Evolutionary conservation across 1,284 basidiomycete species (phyloP), one percentile per base, ranked within the genome.

Genomic region (Microbotryum intermedium): DNA sequence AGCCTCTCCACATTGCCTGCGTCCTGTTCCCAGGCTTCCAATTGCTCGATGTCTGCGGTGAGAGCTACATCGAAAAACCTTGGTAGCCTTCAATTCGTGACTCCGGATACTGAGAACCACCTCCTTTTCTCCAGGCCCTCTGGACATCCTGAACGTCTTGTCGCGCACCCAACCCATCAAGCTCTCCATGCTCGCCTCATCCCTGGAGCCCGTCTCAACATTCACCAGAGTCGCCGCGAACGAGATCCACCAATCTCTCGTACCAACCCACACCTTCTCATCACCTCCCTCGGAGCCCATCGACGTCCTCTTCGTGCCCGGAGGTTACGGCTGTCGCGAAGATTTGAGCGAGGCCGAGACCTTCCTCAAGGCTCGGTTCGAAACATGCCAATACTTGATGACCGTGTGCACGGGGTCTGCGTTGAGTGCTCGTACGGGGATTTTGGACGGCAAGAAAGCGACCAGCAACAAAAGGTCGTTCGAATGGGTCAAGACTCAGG

Each of bases 381-480:
- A 50, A 7, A 50, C 39, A 10, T 25, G 39, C 26, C 23, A 55
- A 20, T 44, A 43, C 26, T 16, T 55, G 18, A 29, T 43, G 53
- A 29, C 53, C 20, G 53, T 55, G 18, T 55, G 53, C 25, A 55
- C 53, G 10, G 53, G 53, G 10, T 25, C 25, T 13, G 53, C 39
- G 7, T 42, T 55, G 30, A 26, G 44, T 16, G 53, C 42, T 29
- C 53, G 46, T 6, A 30, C 44, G 28, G 53, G 53, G 9, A 25
- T 55, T 25, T 26, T 55, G n/a, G 53, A 55, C 45, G 53, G 53
- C 13, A 45, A 46, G 26, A 34, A 42, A 28, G 53, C 53, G 6
- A 55, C 53, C 3, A 26, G 43, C 11, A 55, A 55, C 53, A 55
- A 55, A 26, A 23, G 21, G 16, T 26, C 23, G 9, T 55, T 50